Base-by-base conservation (phyloP, 1,284 basidiomycete genomes). In the Malassezia yamatoensis region DNA sequence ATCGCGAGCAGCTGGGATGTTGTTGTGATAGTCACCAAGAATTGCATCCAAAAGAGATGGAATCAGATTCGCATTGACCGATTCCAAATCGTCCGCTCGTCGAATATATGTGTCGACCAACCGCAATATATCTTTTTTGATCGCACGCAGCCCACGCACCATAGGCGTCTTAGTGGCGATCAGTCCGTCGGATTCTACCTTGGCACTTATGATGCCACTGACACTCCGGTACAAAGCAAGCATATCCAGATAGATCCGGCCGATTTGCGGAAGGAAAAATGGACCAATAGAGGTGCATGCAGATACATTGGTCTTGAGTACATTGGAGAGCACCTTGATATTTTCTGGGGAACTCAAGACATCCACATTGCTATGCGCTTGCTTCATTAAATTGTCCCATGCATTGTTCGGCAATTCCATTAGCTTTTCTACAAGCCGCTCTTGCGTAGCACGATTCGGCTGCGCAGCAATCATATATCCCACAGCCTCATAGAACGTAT, bases 401-500 rank as follows among this genome's bases (percentile, higher is more conserved):
- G 91, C 93, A 65, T 86, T 90, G 76, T 98, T 99, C 0, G 94
- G 94, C 65, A 96, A 78, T 65, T 94, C 89, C 94, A 98, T 99
- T 50, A 99, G 78, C 74, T 91, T 94, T 24, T 83, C 80, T 54
- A 99, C 96, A 54, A 98, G 80, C 62, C 89, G 86, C 78, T 98
- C 94, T 77, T 96, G 94, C 64, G 87, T 88, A 15, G 88, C 86
- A 75, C 94, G 93, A 77, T 98, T 96, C 42, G 93, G 93, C 75
- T 98, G 94, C 1, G 93, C 90, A 16, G 91, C 90, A 67, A 99
- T 96, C 94, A 98, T 98, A 79, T 96, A 90, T 18, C 94, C 94
- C 47, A 96, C 87, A 7, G 94, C 94, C 78, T 99, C 93, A 60
- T 75, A 75, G 58, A 75, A 75, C 41, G 74, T 75, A 62, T 75